phyloP scores from a whole-genome alignment of 2,329 filamentous ascomycete species.

The Ophiostoma pallidulum region DNA sequence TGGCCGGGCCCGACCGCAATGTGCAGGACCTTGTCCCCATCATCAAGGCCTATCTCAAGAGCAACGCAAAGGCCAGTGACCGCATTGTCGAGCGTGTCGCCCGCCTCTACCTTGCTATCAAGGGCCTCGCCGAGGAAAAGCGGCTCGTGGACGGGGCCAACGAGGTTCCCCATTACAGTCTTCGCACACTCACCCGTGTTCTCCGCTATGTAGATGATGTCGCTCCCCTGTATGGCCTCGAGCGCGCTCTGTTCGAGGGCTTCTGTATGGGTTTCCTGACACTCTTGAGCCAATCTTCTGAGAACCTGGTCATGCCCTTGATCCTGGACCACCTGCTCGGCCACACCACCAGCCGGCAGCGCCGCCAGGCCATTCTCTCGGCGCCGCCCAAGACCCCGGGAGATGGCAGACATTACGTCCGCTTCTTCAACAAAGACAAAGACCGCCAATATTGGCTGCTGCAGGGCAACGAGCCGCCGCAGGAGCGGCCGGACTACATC shows the following conservation, averaged over 20 bases:
- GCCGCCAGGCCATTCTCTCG: constrained; percentile 58
- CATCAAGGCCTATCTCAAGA: constrained; percentile 77
- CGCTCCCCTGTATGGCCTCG: constrained; percentile 70
- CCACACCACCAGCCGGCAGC: constrained; percentile 42
- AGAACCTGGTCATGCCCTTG: constrained; percentile 65
- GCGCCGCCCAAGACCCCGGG: constrained; percentile 68
- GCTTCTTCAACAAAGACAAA: constrained; percentile 56
- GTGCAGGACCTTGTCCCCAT: constrained; percentile 79
- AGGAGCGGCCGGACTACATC: constrained; percentile 83
- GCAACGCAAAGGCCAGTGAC: constrained; percentile 59
- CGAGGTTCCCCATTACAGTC: constrained; percentile 92
- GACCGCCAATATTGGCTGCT: constrained; percentile 82
- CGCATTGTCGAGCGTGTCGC: constrained; percentile 73
- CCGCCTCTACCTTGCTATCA: constrained; percentile 78
- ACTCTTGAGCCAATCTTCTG: constrained; percentile 72
- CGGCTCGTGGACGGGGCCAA: constrained; percentile 88
- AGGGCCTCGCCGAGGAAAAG: constrained; percentile 70
- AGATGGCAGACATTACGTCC: constrained; percentile 69
- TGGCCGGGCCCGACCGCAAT: constrained; percentile 80
- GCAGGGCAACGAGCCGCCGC: constrained; percentile 56
- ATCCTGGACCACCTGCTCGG: constrained; percentile 74
- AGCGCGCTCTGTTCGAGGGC: constrained; percentile 82
- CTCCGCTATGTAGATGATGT: constrained; percentile 83
- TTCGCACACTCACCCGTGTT: constrained; percentile 84
- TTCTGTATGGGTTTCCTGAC: constrained; percentile 98